These are phyloP conservation scores for Cajanus cajan DNA, from an alignment of 306 rosid species.

Conservation along the genomic window DNA sequence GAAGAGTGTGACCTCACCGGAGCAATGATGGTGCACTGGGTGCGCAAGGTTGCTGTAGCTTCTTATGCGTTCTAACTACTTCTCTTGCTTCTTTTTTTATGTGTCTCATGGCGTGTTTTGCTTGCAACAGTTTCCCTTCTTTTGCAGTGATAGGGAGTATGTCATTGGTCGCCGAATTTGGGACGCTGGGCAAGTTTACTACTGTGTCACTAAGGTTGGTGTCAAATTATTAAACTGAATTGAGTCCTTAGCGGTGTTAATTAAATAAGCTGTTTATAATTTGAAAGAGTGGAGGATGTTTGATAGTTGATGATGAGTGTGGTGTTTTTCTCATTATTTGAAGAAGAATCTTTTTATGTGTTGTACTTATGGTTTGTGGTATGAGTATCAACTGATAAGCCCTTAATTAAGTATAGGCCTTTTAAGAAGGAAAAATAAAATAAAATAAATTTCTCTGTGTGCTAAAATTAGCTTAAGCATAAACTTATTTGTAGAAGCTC, in stretches of 20 bases:
- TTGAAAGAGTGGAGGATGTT: background rate
- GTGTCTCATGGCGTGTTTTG: conserved; percentile 25
- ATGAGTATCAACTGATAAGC: no score
- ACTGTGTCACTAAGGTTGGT: conserved; percentile 62
- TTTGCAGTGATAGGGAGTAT: conserved; percentile 71
- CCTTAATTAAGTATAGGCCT: no score
- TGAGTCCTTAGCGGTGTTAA: background rate
- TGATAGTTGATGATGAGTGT: no score
- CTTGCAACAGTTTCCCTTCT: conserved; percentile 61
- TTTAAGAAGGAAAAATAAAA: no score
- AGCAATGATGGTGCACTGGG: conserved; percentile 57
- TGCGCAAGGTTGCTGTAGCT: conserved; percentile 45
- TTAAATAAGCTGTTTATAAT: background rate
- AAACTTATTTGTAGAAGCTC: no score
- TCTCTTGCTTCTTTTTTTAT: background rate
- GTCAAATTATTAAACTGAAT: no score
- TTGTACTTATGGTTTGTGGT: no score
- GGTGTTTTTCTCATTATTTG: background rate
- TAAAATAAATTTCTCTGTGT: no score
- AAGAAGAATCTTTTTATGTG: background rate
- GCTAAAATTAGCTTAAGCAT: no score
- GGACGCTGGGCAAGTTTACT: conserved; percentile 49
- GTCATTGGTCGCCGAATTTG: conserved; percentile 66
- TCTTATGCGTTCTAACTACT: background rate
- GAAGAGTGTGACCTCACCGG: conserved; percentile 45